phyloP scores from a whole-genome alignment of 768 basidiomycete genomes.

The Tricholoma saponaceum region DNA sequence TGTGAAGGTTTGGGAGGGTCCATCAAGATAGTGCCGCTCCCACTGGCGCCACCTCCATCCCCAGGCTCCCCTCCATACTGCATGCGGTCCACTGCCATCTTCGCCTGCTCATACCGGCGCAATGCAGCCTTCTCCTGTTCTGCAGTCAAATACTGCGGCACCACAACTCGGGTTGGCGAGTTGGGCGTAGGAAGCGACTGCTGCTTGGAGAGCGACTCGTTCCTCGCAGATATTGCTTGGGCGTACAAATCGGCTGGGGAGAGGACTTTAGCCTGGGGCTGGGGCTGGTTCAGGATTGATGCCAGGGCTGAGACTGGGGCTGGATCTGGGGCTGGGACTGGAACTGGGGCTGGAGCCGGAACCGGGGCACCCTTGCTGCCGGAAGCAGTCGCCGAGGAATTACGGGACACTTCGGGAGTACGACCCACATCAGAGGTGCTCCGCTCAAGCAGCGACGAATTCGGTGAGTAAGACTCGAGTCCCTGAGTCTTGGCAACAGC shows the following conservation, averaged over 20 bases:
- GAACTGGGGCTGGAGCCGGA: not conserved
- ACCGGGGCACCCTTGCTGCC: not conserved
- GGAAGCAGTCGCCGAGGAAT: not conserved
- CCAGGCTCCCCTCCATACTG: conserved; percentile 30
- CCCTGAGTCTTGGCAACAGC: conserved; percentile 60
- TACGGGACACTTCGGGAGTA: conserved; percentile 7
- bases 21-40: conserved; percentile 43
- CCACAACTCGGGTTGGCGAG: conserved; percentile 13
- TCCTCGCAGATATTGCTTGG: conserved; percentile 27
- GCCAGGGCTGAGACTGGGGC: too few relatives aligned
- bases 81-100: conserved; percentile 60
- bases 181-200: conserved; percentile 5
- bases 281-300: too few relatives aligned
- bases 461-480: conserved; percentile 20
- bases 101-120: conserved; percentile 65
- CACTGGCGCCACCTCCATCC: conserved; percentile 11
- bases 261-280: not conserved
- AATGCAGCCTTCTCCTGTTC: conserved; percentile 75
- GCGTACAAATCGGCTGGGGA: conserved; percentile 16
- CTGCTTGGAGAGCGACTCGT: conserved; percentile 17
- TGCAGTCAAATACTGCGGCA: conserved; percentile 56
- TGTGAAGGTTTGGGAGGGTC: conserved; percentile 22
- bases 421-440: conserved; percentile 17
- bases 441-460: conserved; percentile 20
- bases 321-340: too few relatives aligned